Base-by-base conservation (phyloP, 2,329 filamentous ascomycete genomes). In the Epichloe amarillans region DNA sequence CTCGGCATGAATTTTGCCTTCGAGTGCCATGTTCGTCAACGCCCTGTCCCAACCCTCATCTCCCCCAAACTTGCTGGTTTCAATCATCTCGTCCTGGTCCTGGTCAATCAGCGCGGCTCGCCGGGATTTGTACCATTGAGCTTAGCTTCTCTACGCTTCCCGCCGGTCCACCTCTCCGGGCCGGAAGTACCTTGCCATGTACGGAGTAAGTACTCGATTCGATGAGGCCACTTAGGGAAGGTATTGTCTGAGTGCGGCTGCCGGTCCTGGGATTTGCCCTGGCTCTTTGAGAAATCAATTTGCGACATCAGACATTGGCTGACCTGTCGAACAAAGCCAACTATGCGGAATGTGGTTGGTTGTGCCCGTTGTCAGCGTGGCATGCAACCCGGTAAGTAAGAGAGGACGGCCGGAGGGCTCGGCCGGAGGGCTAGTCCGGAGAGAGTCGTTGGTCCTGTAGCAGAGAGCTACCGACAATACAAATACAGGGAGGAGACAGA, bases 41-140 rank as follows among this genome's bases (percentile, higher is more conserved):
- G 7, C 36, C 17, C 38, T 19, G 38, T 30, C 26, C 26, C 26
- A 41, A 21, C 39, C 40, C 26, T 40, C 49, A 45, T 37, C 35
- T 38, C 26, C 35, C 41, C 44, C 40, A 15, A 23, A 38, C 45
- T 8, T 26, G 26, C 26, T 26, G 8, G 26, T 30, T 30, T 30
- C 26, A 30, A 30, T 30, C 26, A 30, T 30, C 43, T 17, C 33
- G 17, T 43, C 37, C 33, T 19, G 23, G 30, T 36, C 50, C 40
- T 40, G 26, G 40, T 38, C 15, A 46, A 42, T 33, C 19, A 35
- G 41, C 49, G 47, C 41, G 48, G 54, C 52, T 37, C 49, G 52
- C 53, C 46, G 47, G 49, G n/a, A 48, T 52, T 48, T 52, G 50
- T 52, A 53, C 50, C 47, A 54, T 53, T 41, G 40, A 55, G 50